Percentiles rank a stretch among this genome's conserved stretches.
Evolutionary conservation across 2,329 filamentous ascomycete genomes (phyloP).

Genomic region (Salinomyces thailandicus): DNA sequence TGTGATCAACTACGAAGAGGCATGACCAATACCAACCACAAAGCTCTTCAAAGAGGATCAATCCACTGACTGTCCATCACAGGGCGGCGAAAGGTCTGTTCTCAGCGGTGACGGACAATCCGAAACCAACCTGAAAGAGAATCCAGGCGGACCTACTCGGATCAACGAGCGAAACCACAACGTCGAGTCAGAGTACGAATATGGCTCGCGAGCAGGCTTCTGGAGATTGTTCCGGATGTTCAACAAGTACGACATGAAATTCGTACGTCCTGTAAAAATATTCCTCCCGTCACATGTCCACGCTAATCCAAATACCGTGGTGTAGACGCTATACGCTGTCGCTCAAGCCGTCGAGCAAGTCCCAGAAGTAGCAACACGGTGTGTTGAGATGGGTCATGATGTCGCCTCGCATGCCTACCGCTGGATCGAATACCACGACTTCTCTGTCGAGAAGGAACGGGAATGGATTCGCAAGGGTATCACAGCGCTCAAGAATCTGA

Average conservation of each 20-base stretch:
- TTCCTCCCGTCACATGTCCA: no score
- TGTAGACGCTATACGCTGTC: constrained; percentile 41
- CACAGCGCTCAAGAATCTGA: constrained; percentile 30
- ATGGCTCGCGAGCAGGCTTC: constrained; percentile 40
- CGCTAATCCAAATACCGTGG: no score
- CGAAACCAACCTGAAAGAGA: constrained; percentile 32
- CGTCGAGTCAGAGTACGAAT: constrained; percentile 42
- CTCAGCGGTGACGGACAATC: constrained; percentile 30
- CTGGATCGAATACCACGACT: constrained; percentile 43
- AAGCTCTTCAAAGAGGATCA: not conserved
- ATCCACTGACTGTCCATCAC: not conserved
- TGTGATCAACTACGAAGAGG: constrained; percentile 39
- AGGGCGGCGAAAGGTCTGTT: constrained; percentile 32
- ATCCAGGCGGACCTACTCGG: constrained; percentile 11
- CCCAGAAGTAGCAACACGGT: constrained; percentile 37
- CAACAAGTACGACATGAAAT: constrained; percentile 40
- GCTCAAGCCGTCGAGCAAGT: constrained; percentile 40
- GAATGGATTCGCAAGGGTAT: constrained; percentile 38
- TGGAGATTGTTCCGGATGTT: constrained; percentile 43
- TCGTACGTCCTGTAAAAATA: constrained; percentile 17
- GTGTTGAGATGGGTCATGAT: constrained; percentile 42
- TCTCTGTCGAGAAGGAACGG: constrained; percentile 38
- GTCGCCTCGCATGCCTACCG: constrained; percentile 41
- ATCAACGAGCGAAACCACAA: constrained; percentile 32
- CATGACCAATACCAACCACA: constrained; percentile 1